Evolutionary conservation across 176 grass and related monocot species (phyloP).

Genomic region (Lolium perenne): DNA sequence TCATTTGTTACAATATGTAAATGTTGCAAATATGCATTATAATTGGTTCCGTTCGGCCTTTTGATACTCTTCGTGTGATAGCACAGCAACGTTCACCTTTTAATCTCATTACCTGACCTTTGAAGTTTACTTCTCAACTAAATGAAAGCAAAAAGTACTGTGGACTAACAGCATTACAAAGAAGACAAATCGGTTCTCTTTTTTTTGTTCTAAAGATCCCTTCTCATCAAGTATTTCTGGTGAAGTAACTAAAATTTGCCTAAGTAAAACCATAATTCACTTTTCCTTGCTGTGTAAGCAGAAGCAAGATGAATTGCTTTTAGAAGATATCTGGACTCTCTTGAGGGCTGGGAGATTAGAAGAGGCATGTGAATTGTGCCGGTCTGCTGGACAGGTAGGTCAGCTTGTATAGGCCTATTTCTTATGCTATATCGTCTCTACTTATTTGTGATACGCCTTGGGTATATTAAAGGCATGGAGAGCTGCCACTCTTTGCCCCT

Average conservation of each 20-base stretch:
- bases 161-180: neutral
- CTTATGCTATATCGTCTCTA: slow-evolving; percentile 19
- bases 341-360: slow-evolving; percentile 92
- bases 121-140: slow-evolving; percentile 26
- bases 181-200: neutral
- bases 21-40: slow-evolving; percentile 33
- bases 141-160: slow-evolving; percentile 3
- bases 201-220: neutral
- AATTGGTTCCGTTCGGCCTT: neutral
- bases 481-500: slow-evolving; percentile 86
- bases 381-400: slow-evolving; percentile 91
- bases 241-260: neutral
- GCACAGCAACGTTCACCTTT: neutral
- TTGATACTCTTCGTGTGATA: slow-evolving; percentile 7
- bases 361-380: slow-evolving; percentile 90
- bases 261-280: slow-evolving; percentile 3
- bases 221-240: slow-evolving; percentile 29
- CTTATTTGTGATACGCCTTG: neutral
- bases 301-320: slow-evolving; percentile 95
- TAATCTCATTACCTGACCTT: neutral
- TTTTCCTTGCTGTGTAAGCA: slow-evolving; percentile 54
- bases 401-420: slow-evolving; percentile 24
- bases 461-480: slow-evolving; percentile 88
- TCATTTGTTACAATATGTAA: slow-evolving; percentile 1
- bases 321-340: slow-evolving; percentile 97